phyloP scores from a whole-genome alignment of 306 rosid genomes.

The Acacia crassicarpa region DNA sequence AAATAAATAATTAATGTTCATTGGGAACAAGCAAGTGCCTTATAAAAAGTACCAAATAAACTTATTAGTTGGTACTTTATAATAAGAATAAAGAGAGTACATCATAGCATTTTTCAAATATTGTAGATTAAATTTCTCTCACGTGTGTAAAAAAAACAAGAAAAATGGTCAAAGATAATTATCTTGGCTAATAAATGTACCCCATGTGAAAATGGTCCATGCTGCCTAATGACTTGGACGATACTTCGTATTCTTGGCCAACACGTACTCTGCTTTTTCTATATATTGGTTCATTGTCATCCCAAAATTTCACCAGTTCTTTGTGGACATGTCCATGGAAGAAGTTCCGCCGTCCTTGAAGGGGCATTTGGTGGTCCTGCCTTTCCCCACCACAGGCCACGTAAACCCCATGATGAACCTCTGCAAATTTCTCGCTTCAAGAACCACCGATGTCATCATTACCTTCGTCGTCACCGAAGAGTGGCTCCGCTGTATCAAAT shows the following conservation, averaged over 20 bases:
- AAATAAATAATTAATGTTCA: too few species aligned
- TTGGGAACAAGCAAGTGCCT: too few species aligned
- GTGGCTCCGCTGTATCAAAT: conserved; percentile 46
- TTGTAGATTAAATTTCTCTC: neutral
- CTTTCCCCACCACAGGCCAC: conserved; percentile 56
- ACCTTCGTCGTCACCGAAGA: conserved; percentile 56
- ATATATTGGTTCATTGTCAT: neutral
- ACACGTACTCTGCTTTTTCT: neutral
- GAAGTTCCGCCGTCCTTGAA: neutral
- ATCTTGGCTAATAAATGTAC: neutral
- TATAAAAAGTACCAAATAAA: too few species aligned
- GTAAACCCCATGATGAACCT: conserved; percentile 68
- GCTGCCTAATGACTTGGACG: neutral
- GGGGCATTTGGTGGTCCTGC: conserved; percentile 49
- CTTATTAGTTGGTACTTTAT: too few species aligned
- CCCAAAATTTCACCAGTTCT: neutral
- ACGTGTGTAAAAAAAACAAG: neutral
- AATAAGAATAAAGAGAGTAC: too few species aligned
- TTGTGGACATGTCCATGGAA: neutral
- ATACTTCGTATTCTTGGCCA: neutral
- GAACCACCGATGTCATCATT: conserved; percentile 28
- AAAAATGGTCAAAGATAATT: neutral
- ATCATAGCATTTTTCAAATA: too few species aligned
- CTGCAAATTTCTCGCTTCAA: conserved; percentile 46
- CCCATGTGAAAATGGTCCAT: neutral